Base-by-base conservation (phyloP, 495 filamentous ascomycete genomes). In the Penicillium pulvis region DNA sequence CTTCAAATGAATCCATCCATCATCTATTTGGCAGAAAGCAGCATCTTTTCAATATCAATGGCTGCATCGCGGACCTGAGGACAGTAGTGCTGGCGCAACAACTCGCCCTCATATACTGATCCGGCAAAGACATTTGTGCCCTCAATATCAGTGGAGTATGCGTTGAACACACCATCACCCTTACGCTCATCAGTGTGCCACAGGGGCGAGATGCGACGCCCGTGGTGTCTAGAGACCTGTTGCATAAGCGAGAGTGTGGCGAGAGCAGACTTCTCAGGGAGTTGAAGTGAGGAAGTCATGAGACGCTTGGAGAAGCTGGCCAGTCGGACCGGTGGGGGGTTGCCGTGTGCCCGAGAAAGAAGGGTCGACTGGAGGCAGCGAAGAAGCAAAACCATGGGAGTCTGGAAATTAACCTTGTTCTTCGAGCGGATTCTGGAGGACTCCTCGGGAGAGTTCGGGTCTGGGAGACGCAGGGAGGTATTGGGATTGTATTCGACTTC, bases 291-390 rank as follows among this genome's bases (percentile, higher is more conserved):
- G 11, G 83, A 75, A 0, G 89, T 88, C 77, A 93, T 82, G 6
- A 98, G 83, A 60, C 95, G 90, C 76, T 98, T 98, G n/a, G 86
- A 82, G 77, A 98, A 98, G 12, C 90, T 87, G 35, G 89, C 93
- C 24, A 97, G 78, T n/a, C 93, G 84, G 9, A 89, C 70, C 0
- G 93, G 92, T 8, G 84, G 80, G 2, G 91, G 90, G 24, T 87
- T 81, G 35, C 76, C 75, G 36, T 79, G 75, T 10, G 71, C 71
- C 36, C 76, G 72, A 24, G 76, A 75, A 7, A 81, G 51, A 17
- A 98, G 83, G 39, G 90, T 82, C 11, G 88, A 87, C 19, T 88
- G 85, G 7, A 98, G 81, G 55, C 90, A 91, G 46, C 91, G 89
- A 62, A 98, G 81, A 46, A 98, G 85, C 44, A 98, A 86, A 35